phyloP scores from a whole-genome alignment of 1,284 basidiomycete genomes.

The Apiotrichum akiyoshidainum region DNA sequence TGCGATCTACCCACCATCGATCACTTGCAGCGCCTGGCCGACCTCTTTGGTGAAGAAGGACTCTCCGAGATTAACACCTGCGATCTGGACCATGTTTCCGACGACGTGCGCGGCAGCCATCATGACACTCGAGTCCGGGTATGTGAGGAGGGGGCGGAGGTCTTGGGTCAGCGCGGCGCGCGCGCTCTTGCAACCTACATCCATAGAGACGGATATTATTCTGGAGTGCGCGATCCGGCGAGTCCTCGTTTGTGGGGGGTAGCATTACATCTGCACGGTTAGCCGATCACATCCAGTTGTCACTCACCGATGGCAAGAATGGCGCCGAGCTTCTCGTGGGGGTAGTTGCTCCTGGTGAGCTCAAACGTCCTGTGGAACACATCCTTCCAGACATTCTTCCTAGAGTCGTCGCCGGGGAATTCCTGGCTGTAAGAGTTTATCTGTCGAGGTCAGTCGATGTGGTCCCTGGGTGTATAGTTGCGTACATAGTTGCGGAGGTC shows the following conservation, averaged over 20 bases:
- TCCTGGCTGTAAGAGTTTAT: constrained; percentile 44
- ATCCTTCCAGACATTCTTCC: constrained; percentile 50
- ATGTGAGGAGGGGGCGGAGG: constrained; percentile 45
- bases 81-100: constrained; percentile 49
- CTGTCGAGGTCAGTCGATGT: constrained; percentile 13
- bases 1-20: constrained; percentile 39
- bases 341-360: constrained; percentile 52
- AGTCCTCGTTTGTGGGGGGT: constrained; percentile 44
- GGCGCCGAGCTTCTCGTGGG: constrained; percentile 53
- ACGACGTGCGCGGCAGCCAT: constrained; percentile 45
- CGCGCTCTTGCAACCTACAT: constrained; percentile 29
- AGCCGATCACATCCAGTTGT: no score
- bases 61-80: constrained; percentile 46
- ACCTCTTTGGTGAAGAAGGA: constrained; percentile 50
- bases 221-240: constrained; percentile 45
- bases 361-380: constrained; percentile 54
- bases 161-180: constrained; percentile 25
- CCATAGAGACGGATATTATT: constrained; percentile 48
- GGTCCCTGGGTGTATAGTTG: constrained; percentile 2
- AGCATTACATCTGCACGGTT: constrained; percentile 37
- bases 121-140: constrained; percentile 50
- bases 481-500: constrained; percentile 38
- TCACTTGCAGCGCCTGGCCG: constrained; percentile 44
- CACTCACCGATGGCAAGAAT: constrained; percentile 52
- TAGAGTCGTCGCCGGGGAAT: constrained; percentile 46